phyloP scores from a whole-genome alignment of 1,139 yeast genomes.

The Geotrichum australiense region DNA sequence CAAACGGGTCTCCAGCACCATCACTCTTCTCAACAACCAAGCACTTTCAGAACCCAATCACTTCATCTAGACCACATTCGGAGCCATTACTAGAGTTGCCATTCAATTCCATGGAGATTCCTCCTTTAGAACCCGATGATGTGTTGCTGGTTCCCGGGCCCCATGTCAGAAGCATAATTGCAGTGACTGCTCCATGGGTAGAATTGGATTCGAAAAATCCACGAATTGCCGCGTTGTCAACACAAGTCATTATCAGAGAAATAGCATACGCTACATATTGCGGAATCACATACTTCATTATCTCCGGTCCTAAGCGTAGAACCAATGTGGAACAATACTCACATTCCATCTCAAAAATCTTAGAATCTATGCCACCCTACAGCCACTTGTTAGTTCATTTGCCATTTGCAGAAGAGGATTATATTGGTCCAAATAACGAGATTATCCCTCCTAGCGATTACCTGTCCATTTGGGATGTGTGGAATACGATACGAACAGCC shows the following conservation, averaged over 20 bases:
- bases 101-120: constrained; percentile 16
- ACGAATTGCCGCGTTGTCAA: constrained; percentile 44
- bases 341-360: constrained; percentile 35
- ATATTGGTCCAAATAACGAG: constrained; percentile 26
- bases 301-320: constrained; percentile 58
- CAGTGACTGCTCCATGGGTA: constrained; percentile 56
- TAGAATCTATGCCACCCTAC: constrained; percentile 27
- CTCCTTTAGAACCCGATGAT: constrained; percentile 26
- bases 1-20: constrained; percentile 14
- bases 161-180: constrained; percentile 40
- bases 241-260: constrained; percentile 50
- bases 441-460: constrained; percentile 43
- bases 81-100: constrained; percentile 11
- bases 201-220: constrained; percentile 50
- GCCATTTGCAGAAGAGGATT: constrained; percentile 41
- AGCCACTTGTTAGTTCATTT: constrained; percentile 36
- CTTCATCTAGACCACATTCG: constrained; percentile 9
- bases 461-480: constrained; percentile 60
- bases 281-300: constrained; percentile 45
- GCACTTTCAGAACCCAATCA: constrained; percentile 10
- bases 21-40: constrained; percentile 15
- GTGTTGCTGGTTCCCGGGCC: constrained; percentile 33
- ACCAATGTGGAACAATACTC: constrained; percentile 45
- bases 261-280: constrained; percentile 51
- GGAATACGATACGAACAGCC: constrained; percentile 54